These are phyloP conservation scores for Lasiodiplodia gonubiensis DNA, from an alignment of 2,329 filamentous ascomycete genomes.

Conservation along the genomic window DNA sequence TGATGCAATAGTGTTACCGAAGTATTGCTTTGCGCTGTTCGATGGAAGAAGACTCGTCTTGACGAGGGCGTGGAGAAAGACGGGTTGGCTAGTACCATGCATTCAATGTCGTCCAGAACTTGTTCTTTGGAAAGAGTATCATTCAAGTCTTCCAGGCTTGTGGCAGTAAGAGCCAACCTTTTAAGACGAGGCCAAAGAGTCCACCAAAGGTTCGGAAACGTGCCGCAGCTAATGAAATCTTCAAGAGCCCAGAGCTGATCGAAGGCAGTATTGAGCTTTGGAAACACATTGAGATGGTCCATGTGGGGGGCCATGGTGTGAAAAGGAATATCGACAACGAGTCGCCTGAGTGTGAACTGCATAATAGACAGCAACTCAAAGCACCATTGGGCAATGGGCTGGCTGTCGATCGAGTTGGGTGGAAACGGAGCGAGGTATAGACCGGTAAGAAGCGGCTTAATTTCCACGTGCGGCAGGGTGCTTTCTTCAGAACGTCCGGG, in stretches of 20 bases:
- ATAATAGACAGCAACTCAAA: constrained; percentile 53
- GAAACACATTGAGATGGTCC: constrained; percentile 47
- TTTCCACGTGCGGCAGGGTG: constrained; percentile 20
- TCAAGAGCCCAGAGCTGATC: constrained; percentile 51
- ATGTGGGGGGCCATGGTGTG: constrained; percentile 51
- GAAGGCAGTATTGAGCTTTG: constrained; percentile 55
- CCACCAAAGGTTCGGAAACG: constrained; percentile 48
- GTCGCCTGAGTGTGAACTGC: constrained; percentile 49
- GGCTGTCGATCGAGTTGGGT: constrained; percentile 49
- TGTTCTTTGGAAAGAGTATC: constrained; percentile 39
- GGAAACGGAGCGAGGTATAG: constrained; percentile 44
- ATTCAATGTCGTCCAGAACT: constrained; percentile 46
- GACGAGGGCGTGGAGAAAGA: neutral
- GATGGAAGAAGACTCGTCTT: neutral
- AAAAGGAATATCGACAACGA: constrained; percentile 58
- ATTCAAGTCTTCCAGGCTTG: constrained; percentile 44
- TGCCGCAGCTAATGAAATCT: constrained; percentile 51
- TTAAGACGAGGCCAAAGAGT: constrained; percentile 51
- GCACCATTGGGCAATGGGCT: constrained; percentile 49
- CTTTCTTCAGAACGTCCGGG: constrained; percentile 29
- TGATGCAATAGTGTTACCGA: neutral
- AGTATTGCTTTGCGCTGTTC: neutral
- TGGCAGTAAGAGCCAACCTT: constrained; percentile 53
- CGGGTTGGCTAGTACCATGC: constrained; percentile 35
- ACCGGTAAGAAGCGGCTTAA: constrained; percentile 39